Conservation (phyloP, 2,329 filamentous ascomycete species). For the Colletotrichum sp. region DNA sequence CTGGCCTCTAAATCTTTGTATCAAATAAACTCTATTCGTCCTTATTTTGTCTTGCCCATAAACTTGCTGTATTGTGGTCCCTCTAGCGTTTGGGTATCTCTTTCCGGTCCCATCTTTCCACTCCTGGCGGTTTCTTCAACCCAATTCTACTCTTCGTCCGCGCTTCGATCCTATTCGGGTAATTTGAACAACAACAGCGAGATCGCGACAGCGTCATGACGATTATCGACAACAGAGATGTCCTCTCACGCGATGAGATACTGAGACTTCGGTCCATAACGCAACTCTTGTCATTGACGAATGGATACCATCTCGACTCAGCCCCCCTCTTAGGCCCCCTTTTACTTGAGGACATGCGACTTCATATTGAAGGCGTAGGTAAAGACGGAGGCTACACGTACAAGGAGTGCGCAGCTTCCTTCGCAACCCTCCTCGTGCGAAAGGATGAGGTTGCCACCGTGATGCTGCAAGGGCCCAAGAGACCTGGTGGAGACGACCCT, state of each 20-base stretch:
- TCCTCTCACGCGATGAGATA: neutral
- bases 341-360: neutral
- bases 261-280: neutral
- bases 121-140: neutral
- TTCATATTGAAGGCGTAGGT: neutral
- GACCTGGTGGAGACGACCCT: neutral
- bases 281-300: neutral
- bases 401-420: neutral
- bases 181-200: neutral
- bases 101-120: neutral
- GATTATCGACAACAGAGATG: neutral
- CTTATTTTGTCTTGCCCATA: neutral
- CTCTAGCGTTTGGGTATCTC: neutral
- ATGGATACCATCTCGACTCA: neutral
- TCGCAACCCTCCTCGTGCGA: neutral
- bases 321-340: neutral
- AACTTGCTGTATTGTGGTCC: neutral
- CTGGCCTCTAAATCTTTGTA: neutral
- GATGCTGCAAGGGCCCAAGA: neutral
- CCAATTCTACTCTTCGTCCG: neutral
- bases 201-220: neutral
- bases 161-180: neutral
- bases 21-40: neutral
- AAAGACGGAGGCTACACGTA: neutral
- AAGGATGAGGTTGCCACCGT: neutral